A percentile compares a stretch with the other conserved stretches of the same genome.
These are phyloP conservation scores for Nicotiana tabacum DNA, from an alignment of 257 asterid genomes.

Conservation along the genomic window DNA sequence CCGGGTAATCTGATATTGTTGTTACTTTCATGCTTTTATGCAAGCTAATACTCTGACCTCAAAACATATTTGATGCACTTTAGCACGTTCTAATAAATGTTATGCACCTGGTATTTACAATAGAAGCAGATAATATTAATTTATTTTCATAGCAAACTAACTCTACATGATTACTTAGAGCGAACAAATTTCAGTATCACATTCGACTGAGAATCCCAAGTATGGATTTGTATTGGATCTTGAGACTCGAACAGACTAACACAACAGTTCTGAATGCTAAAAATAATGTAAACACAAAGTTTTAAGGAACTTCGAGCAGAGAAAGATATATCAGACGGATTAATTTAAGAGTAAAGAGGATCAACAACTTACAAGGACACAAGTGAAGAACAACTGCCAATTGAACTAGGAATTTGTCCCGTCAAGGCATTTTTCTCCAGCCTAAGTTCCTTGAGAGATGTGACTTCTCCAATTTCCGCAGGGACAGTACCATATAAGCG, in stretches of 20 bases:
- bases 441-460: slow-evolving; percentile 45
- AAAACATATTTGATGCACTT: neutral
- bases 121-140: neutral
- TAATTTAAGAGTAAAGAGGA: neutral
- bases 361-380: slow-evolving; percentile 53
- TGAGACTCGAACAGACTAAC: neutral
- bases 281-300: neutral
- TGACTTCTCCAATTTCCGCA: slow-evolving; percentile 56
- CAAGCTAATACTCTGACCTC: neutral
- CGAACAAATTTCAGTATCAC: neutral
- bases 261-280: neutral
- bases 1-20: neutral
- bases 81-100: neutral
- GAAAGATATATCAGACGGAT: neutral
- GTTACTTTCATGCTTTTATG: neutral
- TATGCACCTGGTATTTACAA: neutral
- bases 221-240: neutral
- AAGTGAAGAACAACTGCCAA: slow-evolving; percentile 53
- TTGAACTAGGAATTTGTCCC: slow-evolving; percentile 59
- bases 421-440: slow-evolving; percentile 52
- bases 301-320: neutral
- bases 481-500: slow-evolving; percentile 67
- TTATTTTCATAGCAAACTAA: neutral
- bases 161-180: neutral
- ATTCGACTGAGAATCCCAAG: neutral